Evolutionary conservation across 352 stramenopile species (phyloP).

Genomic region (Phytophthora vignae): DNA sequence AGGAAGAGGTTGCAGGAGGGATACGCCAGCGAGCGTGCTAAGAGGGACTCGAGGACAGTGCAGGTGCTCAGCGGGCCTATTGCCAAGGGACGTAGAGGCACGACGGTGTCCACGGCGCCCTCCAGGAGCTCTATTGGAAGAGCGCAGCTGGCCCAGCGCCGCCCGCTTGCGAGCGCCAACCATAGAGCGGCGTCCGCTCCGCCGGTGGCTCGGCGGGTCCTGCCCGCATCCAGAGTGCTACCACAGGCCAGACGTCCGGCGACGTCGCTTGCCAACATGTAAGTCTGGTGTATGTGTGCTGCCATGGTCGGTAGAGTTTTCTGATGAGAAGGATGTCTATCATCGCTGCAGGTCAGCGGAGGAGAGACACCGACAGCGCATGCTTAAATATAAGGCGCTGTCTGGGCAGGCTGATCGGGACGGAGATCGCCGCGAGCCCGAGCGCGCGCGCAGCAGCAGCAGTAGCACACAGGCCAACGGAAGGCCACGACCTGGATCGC

Average conservation of each 20-base stretch:
- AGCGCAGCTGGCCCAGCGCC: conserved; percentile 48
- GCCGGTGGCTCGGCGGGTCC: conserved; percentile 35
- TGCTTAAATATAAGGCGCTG: conserved; percentile 51
- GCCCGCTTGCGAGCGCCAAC: conserved; percentile 27
- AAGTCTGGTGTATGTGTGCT: conserved; percentile 10
- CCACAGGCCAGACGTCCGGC: conserved; percentile 26
- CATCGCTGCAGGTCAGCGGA: conserved; percentile 51
- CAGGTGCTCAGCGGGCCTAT: conserved; percentile 76
- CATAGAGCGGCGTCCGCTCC: conserved; percentile 37
- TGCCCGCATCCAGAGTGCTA: conserved; percentile 29
- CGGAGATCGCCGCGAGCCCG: conserved; percentile 22
- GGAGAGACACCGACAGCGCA: conserved; percentile 62
- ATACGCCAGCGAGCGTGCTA: conserved; percentile 77
- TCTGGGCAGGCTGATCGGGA: conserved; percentile 36
- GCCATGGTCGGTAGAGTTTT: conserved; percentile 7
- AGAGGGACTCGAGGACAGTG: conserved; percentile 75
- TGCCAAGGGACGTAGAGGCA: conserved; percentile 57
- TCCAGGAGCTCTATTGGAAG: conserved; percentile 62
- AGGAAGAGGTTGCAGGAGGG: conserved; percentile 78
- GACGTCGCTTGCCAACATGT: conserved; percentile 38
- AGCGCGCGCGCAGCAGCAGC: conserved; percentile 29
- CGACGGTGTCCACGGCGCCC: conserved; percentile 68
- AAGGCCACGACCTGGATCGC: conserved; percentile 27
- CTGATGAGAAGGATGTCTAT: conserved; percentile 17
- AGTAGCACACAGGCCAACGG: conserved; percentile 20